Evolutionary conservation across 106 monocot genomes (phyloP).

Genomic region (Apostasia shenzhenica): DNA sequence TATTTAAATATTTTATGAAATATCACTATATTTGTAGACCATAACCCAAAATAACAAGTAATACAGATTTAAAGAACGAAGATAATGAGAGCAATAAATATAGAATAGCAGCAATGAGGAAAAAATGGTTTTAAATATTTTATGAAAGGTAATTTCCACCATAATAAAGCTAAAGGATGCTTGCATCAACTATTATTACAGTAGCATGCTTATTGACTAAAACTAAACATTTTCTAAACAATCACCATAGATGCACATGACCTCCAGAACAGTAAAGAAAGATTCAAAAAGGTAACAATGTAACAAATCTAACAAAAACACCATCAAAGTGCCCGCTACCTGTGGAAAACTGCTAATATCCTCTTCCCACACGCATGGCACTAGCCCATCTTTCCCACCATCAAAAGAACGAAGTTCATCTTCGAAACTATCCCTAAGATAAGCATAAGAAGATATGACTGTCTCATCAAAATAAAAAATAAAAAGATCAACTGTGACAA

Average conservation of each 20-base stretch:
- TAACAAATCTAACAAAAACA: neutral
- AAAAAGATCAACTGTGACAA: neutral
- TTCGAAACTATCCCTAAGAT: conserved; percentile 85
- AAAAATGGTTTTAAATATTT: neutral
- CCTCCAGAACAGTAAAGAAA: neutral
- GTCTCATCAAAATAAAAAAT: neutral
- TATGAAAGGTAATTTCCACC: neutral
- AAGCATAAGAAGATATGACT: neutral
- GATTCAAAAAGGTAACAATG: neutral
- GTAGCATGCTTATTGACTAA: neutral
- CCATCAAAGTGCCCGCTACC: conserved; percentile 23
- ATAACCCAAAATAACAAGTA: neutral
- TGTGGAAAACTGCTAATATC: conserved; percentile 74
- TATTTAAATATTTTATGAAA: too few relatives aligned
- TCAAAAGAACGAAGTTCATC: conserved; percentile 97
- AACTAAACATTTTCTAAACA: neutral
- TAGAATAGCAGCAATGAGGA: neutral
- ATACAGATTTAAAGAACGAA: neutral
- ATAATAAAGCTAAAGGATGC: neutral
- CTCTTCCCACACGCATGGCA: conserved; percentile 93
- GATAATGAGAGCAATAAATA: neutral
- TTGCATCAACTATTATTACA: neutral
- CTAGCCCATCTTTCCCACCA: conserved; percentile 73
- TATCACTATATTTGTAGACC: neutral
- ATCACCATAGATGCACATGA: neutral